These are phyloP conservation scores for Gyromitra esculenta DNA, from an alignment of 2,329 filamentous ascomycete genomes.

Conservation along the genomic window DNA sequence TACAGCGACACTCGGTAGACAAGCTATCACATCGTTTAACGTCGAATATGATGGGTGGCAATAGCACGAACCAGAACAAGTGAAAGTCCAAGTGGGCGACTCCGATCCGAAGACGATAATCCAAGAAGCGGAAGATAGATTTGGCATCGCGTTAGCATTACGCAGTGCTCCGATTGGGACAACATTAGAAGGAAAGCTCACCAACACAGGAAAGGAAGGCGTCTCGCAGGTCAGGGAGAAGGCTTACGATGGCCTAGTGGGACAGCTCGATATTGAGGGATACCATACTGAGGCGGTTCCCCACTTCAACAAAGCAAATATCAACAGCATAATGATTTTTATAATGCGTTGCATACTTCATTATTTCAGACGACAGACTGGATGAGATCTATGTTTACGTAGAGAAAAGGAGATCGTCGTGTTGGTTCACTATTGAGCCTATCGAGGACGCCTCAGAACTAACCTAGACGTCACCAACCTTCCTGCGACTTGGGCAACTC, in stretches of 20 bases:
- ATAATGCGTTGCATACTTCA: slow-evolving; percentile 18
- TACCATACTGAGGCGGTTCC: slow-evolving; percentile 31
- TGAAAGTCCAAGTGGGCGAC: slow-evolving; percentile 42
- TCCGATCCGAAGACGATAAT: slow-evolving; percentile 37
- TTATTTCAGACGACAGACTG: slow-evolving; percentile 24
- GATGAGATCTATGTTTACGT: slow-evolving; percentile 18
- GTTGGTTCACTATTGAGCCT: slow-evolving; percentile 10
- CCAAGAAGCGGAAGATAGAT: slow-evolving; percentile 29
- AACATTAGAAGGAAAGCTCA: slow-evolving; percentile 3
- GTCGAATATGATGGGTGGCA: slow-evolving; percentile 25
- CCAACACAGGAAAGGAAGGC: background rate
- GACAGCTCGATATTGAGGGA: slow-evolving; percentile 33
- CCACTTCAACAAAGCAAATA: slow-evolving; percentile 30
- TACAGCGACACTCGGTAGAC: slow-evolving; percentile 1
- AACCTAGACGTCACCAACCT: slow-evolving; percentile 32
- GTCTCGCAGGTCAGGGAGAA: slow-evolving; percentile 19
- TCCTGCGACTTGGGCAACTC: slow-evolving; percentile 25
- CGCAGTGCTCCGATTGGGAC: slow-evolving; percentile 10
- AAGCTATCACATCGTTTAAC: background rate
- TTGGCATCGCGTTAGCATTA: slow-evolving; percentile 20
- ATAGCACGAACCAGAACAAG: slow-evolving; percentile 22
- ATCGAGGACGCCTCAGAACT: slow-evolving; percentile 15
- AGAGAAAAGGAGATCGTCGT: slow-evolving; percentile 39
- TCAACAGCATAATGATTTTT: slow-evolving; percentile 15
- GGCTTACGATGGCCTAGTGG: slow-evolving; percentile 28